Evolutionary conservation across 2,329 filamentous ascomycete genomes (phyloP).

Genomic region (Didymella keratinophila): DNA sequence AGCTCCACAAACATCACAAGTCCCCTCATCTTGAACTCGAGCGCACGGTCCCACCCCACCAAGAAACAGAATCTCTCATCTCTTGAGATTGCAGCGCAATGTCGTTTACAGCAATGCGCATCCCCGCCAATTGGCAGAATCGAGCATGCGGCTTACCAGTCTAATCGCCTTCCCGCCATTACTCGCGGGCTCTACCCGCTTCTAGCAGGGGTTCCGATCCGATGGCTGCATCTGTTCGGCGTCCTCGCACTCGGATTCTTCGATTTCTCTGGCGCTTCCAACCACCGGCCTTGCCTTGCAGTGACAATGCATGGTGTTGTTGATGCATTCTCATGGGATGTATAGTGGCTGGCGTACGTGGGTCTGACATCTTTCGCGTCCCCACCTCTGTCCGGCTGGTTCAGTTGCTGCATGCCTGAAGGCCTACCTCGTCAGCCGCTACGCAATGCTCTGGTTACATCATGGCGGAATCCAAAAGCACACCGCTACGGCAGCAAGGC

Average conservation of each 20-base stretch:
- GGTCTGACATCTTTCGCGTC: constrained; percentile 22
- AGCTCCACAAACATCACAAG: constrained; percentile 44
- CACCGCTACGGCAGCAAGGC: neutral
- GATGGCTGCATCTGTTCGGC: constrained; percentile 27
- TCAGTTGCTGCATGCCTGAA: constrained; percentile 17
- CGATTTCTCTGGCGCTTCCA: constrained; percentile 27
- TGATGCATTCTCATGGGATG: constrained; percentile 34
- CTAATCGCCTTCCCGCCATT: constrained; percentile 26
- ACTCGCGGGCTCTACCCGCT: constrained; percentile 25
- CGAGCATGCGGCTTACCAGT: constrained; percentile 16
- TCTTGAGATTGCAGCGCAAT: constrained; percentile 46
- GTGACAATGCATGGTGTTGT: constrained; percentile 24
- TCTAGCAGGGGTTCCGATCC: constrained; percentile 24
- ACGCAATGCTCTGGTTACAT: constrained; percentile 3
- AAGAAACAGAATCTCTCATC: constrained; percentile 37
- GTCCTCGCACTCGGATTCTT: constrained; percentile 15
- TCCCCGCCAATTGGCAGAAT: constrained; percentile 4
- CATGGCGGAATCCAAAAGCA: neutral
- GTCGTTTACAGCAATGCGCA: constrained; percentile 27
- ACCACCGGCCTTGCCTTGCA: constrained; percentile 27
- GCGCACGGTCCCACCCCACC: constrained; percentile 40
- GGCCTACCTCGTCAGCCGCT: constrained; percentile 13
- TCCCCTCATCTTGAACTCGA: constrained; percentile 38
- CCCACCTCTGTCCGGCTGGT: constrained; percentile 29
- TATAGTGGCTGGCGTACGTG: constrained; percentile 27